A percentile compares a stretch with the other conserved stretches of the same genome.
Evolutionary conservation across 768 basidiomycete species (phyloP).

Genomic region (Strobilomyces confusus): DNA sequence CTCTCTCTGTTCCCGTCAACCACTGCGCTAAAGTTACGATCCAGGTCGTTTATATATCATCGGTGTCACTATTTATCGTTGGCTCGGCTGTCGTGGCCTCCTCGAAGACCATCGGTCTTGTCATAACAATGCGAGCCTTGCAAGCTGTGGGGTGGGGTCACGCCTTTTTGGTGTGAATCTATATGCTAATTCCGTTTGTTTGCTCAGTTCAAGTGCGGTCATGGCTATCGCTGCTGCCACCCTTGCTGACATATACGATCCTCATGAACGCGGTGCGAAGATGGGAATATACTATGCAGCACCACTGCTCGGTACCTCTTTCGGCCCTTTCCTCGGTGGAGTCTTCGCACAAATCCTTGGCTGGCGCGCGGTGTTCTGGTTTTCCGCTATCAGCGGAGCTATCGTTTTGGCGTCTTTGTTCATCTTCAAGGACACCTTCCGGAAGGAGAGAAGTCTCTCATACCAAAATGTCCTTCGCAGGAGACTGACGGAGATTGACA

Average conservation of each 20-base stretch:
- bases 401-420: constrained; percentile 52
- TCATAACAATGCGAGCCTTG: constrained; percentile 66
- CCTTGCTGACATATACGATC: constrained; percentile 76
- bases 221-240: constrained; percentile 74
- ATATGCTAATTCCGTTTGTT: neutral
- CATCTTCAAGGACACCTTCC: constrained; percentile 74
- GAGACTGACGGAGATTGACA: constrained; percentile 31
- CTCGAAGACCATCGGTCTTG: constrained; percentile 48
- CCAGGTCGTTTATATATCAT: constrained; percentile 54
- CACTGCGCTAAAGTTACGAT: neutral
- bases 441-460: constrained; percentile 72
- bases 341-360: constrained; percentile 58
- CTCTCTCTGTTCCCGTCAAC: neutral
- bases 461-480: constrained; percentile 66
- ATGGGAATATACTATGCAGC: constrained; percentile 83
- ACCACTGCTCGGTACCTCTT: constrained; percentile 64
- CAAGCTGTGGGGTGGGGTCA: constrained; percentile 55
- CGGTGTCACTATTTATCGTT: constrained; percentile 49
- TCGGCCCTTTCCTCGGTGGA: constrained; percentile 72
- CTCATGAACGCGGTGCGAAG: constrained; percentile 72
- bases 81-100: constrained; percentile 58
- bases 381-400: constrained; percentile 61
- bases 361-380: constrained; percentile 89
- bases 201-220: constrained; percentile 56
- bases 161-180: neutral